phyloP scores from a whole-genome alignment of 208 protist genomes.

The Trypanosoma lewisi region DNA sequence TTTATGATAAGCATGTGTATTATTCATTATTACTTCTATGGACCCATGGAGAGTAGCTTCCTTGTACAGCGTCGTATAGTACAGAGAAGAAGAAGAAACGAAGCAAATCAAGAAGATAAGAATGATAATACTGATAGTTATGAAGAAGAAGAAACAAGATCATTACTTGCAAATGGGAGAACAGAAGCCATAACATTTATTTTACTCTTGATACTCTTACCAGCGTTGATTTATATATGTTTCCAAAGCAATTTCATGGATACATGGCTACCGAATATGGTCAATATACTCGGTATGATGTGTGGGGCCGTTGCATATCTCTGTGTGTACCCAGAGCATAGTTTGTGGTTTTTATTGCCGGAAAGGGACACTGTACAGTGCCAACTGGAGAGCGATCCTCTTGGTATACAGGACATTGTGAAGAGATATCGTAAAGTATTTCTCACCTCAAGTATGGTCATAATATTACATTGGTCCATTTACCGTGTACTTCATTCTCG shows the following conservation, averaged over 20 bases:
- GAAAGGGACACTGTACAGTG: constrained; percentile 17
- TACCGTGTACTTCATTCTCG: constrained; percentile 70
- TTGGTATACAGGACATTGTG: constrained; percentile 55
- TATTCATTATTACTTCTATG: constrained; percentile 72
- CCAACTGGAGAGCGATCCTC: constrained; percentile 66
- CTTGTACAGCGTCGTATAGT: constrained; percentile 24
- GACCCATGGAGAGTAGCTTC: constrained; percentile 78
- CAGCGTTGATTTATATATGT: constrained; percentile 57
- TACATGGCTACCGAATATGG: constrained; percentile 40
- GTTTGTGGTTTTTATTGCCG: constrained; percentile 76
- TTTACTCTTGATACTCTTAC: constrained; percentile 55
- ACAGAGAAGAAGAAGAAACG: background rate
- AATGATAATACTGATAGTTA: constrained; percentile 4
- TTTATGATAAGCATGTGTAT: constrained; percentile 61
- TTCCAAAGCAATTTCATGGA: constrained; percentile 73
- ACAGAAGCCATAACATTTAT: constrained; percentile 70
- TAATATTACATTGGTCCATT: constrained; percentile 52
- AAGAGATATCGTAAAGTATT: constrained; percentile 30
- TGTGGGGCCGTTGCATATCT: constrained; percentile 60
- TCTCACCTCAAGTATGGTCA: constrained; percentile 29
- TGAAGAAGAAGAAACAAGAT: constrained; percentile 16
- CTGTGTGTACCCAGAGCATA: constrained; percentile 42
- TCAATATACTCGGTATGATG: constrained; percentile 68
- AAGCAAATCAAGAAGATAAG: too few species aligned
- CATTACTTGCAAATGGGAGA: constrained; percentile 60